A percentile compares a stretch with the other conserved stretches of the same genome.
These are phyloP conservation scores for Hortiboletus rubellus DNA, from an alignment of 1,284 basidiomycete species.

Conservation along the genomic window DNA sequence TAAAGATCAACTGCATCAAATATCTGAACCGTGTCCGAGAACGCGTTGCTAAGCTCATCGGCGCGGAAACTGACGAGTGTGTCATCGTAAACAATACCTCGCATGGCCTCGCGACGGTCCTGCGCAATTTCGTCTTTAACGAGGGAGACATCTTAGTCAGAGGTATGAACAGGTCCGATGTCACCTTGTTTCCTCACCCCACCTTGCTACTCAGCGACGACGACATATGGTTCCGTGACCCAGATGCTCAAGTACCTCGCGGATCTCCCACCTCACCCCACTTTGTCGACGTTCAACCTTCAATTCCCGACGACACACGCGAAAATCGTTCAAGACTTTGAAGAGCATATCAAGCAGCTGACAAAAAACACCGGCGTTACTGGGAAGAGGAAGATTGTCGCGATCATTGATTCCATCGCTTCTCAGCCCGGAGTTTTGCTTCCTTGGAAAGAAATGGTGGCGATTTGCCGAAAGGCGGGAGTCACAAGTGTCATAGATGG, in stretches of 20 bases:
- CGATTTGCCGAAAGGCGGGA: constrained; percentile 67
- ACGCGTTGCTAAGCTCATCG: constrained; percentile 59
- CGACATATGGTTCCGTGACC: constrained; percentile 65
- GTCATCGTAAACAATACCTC: constrained; percentile 69
- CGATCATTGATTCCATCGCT: constrained; percentile 74
- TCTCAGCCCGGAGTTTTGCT: constrained; percentile 70
- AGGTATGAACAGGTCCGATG: constrained; percentile 24
- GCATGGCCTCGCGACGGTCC: constrained; percentile 65
- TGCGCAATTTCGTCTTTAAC: constrained; percentile 57
- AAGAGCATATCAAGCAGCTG: constrained; percentile 39
- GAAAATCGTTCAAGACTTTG: constrained; percentile 58
- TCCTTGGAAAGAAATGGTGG: constrained; percentile 80
- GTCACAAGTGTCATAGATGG: constrained; percentile 77
- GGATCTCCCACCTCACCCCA: constrained; percentile 58
- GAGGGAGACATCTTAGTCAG: constrained; percentile 48
- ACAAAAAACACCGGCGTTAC: constrained; percentile 16
- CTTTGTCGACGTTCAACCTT: constrained; percentile 50
- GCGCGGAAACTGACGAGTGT: constrained; percentile 59
- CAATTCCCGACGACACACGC: constrained; percentile 65
- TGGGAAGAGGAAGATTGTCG: constrained; percentile 55
- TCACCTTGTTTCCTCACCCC: background rate
- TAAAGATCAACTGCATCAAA: constrained; percentile 45
- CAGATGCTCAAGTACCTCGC: constrained; percentile 59
- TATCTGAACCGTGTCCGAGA: constrained; percentile 40
- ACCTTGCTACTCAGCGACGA: constrained; percentile 47